These are phyloP conservation scores for Eucalyptus pauciflora DNA, from an alignment of 345 rosid species.

Conservation along the genomic window DNA sequence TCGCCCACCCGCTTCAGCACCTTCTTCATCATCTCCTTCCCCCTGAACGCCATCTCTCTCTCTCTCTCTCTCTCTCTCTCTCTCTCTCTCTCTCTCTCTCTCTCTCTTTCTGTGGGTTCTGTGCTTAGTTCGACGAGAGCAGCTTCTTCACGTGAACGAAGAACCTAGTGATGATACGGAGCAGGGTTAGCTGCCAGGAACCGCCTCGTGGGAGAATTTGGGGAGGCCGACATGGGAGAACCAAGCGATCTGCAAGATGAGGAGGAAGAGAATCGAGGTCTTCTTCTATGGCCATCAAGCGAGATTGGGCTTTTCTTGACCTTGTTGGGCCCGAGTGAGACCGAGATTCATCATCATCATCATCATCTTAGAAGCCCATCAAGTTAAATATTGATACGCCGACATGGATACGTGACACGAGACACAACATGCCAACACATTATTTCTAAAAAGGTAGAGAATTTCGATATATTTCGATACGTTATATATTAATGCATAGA, in stretches of 20 bases:
- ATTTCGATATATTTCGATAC: too few relatives aligned
- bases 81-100: neutral
- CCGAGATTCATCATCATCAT: neutral
- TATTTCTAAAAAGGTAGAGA: accelerated
- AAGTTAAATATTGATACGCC: neutral
- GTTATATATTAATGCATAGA: too few relatives aligned
- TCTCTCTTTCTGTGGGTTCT: neutral
- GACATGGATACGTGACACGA: accelerated
- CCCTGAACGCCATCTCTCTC: neutral
- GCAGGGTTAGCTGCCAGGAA: neutral
- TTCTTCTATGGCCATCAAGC: neutral
- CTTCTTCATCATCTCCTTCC: slow-evolving; percentile 33
- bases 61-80: neutral
- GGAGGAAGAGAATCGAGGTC: neutral
- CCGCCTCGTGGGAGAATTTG: neutral
- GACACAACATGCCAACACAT: accelerated
- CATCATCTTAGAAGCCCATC: neutral
- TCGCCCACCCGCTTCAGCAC: slow-evolving; percentile 66
- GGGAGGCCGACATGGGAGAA: neutral
- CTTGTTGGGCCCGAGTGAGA: neutral
- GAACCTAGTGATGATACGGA: neutral
- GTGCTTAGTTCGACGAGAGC: neutral
- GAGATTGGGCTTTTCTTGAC: neutral
- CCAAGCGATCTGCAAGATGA: neutral
- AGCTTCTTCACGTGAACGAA: neutral